Conservation (phyloP, 768 basidiomycete genomes). For the Kondoa malvinella region DNA sequence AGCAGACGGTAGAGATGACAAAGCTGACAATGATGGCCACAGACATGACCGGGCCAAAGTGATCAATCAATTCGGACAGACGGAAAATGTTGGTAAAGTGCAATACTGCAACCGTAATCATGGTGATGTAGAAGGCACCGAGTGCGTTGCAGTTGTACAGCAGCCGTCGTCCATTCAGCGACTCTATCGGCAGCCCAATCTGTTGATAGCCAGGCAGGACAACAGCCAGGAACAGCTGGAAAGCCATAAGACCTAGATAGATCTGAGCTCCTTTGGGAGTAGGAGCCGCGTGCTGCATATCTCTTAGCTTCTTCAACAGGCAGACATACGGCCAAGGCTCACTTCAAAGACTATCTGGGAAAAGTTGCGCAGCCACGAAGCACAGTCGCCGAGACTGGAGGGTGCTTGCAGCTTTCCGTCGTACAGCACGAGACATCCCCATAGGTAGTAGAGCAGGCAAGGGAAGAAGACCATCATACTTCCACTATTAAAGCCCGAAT, state of each 20-base stretch:
- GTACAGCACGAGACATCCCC: slow-evolving; percentile 93
- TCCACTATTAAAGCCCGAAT: too few species aligned
- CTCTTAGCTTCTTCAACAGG: background rate
- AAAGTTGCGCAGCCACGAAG: slow-evolving; percentile 11
- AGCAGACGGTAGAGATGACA: slow-evolving; percentile 55
- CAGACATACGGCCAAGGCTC: background rate
- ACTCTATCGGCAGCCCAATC: slow-evolving; percentile 90
- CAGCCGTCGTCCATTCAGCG: slow-evolving; percentile 75
- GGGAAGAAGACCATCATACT: slow-evolving; percentile 86
- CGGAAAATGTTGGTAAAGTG: slow-evolving; percentile 71
- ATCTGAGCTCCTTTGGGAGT: slow-evolving; percentile 75
- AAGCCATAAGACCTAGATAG: slow-evolving; percentile 70
- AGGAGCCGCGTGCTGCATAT: slow-evolving; percentile 65
- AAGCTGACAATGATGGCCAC: slow-evolving; percentile 88
- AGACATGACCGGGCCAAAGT: slow-evolving; percentile 89
- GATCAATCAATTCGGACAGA: slow-evolving; percentile 83
- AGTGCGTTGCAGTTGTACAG: slow-evolving; percentile 96
- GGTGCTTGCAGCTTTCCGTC: slow-evolving; percentile 43
- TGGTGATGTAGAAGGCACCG: slow-evolving; percentile 61
- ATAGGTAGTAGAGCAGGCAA: slow-evolving; percentile 91
- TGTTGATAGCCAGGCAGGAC: slow-evolving; percentile 82
- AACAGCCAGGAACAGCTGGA: slow-evolving; percentile 77
- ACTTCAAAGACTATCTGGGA: slow-evolving; percentile 13
- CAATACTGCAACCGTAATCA: slow-evolving; percentile 48
- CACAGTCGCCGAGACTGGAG: slow-evolving; percentile 2